Conservation (phyloP, 179 eudicot genomes). For the Dionaea muscipula region DNA sequence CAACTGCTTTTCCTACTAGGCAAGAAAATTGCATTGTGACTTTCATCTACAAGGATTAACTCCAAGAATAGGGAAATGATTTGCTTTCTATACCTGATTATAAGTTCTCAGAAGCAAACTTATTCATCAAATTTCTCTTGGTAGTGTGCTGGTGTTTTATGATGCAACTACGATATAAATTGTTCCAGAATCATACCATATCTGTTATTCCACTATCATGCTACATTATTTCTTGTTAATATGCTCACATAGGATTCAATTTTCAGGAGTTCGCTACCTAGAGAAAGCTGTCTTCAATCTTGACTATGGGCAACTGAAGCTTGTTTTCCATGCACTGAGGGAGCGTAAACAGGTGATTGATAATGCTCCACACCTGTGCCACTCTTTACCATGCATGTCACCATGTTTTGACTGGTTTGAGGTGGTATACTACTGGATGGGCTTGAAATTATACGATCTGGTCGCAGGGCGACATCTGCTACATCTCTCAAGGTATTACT, state of each 20-base stretch:
- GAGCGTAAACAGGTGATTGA: constrained; percentile 90
- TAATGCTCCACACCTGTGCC: constrained; percentile 95
- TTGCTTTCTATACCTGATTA: too few relatives aligned
- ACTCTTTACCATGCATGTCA: constrained; percentile 93
- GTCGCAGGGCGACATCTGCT: constrained; percentile 69
- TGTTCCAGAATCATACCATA: too few relatives aligned
- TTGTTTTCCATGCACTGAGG: constrained; percentile 92
- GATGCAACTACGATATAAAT: too few relatives aligned
- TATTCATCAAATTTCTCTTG: too few relatives aligned
- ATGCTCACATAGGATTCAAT: constrained; percentile 8
- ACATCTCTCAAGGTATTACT: constrained; percentile 84
- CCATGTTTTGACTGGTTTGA: constrained; percentile 96
- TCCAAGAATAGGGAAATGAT: too few relatives aligned
- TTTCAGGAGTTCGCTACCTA: constrained; percentile 87
- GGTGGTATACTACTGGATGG: constrained; percentile 80
- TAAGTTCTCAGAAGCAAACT: too few relatives aligned
- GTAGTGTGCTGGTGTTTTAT: too few relatives aligned
- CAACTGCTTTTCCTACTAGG: too few relatives aligned
- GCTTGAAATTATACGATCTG: constrained; percentile 82
- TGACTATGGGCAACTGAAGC: constrained; percentile 88
- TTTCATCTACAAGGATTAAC: too few relatives aligned
- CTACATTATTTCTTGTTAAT: too few relatives aligned
- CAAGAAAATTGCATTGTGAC: too few relatives aligned
- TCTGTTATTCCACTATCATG: too few relatives aligned
- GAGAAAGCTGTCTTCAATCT: constrained; percentile 94